Percentiles rank a stretch among this genome's conserved stretches.
These are phyloP conservation scores for Trametes cinnabarina DNA, from an alignment of 768 basidiomycete species.

Conservation along the genomic window DNA sequence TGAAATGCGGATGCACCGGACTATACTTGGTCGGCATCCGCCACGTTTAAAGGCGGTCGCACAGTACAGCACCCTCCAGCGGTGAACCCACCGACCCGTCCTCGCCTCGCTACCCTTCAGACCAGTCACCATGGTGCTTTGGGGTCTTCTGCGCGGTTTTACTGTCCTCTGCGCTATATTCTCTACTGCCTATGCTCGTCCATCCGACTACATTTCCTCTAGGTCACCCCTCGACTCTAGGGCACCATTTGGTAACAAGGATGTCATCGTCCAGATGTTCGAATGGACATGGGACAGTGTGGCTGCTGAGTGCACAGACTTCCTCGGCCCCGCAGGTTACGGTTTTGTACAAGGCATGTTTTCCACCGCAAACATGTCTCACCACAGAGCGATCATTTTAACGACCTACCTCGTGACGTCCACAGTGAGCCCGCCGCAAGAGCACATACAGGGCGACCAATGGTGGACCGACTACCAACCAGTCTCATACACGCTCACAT, in stretches of 20 bases:
- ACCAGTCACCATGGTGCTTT: background rate
- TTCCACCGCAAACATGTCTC: background rate
- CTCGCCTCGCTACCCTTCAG: background rate
- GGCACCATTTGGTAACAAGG: constrained; percentile 18
- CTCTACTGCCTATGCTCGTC: background rate
- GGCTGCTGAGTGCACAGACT: constrained; percentile 60
- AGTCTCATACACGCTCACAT: constrained; percentile 62
- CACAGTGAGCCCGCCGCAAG: constrained; percentile 49
- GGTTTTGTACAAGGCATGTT: constrained; percentile 62
- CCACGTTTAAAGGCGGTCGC: background rate
- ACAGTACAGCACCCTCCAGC: background rate
- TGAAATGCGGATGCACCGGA: background rate
- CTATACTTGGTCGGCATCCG: background rate
- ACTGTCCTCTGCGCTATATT: background rate
- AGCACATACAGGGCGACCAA: constrained; percentile 55
- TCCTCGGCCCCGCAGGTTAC: constrained; percentile 67
- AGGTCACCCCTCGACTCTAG: background rate
- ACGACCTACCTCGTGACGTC: background rate
- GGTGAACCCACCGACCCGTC: no score
- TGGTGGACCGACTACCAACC: constrained; percentile 81
- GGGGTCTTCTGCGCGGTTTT: background rate
- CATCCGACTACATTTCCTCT: background rate
- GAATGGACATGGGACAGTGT: constrained; percentile 58
- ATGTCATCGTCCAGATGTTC: constrained; percentile 69
- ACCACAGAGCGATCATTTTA: background rate